Base-by-base conservation (phyloP, 257 asterid species). In the Haberlea rhodopensis region DNA sequence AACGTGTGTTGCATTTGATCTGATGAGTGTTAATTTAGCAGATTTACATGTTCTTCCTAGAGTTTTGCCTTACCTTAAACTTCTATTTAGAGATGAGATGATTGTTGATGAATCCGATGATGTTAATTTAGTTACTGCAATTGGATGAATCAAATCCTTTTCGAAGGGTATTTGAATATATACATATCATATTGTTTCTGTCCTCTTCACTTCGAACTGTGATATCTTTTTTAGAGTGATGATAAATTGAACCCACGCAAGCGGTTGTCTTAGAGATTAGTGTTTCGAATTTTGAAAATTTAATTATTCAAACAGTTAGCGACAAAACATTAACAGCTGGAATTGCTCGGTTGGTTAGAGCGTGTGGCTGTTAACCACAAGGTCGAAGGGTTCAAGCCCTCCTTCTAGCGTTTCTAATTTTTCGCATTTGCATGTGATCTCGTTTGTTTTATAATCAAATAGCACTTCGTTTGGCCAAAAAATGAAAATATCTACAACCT, bases 21-120 rank as follows among this genome's bases (percentile, higher is more conserved):
- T 94, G 96, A 90, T 94, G 95, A 94, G 99, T 56, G 85, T 94
- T 18, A 94, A 94, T 75, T 53, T 86, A 54, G 96, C 95, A 3
- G 97, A 90, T 73, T 65, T 90, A n/a, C 92, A 80, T 75, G 75
- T 83, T 34, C 84, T 94, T 24, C 99, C 99, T 0, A 81, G 64
- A 74, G 87, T 90, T 70, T 76, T 94, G 74, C 99, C 96, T 9
- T 82, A 79, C 37, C 69, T 94, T n/a, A 90, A 86, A 68, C 78
- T 94, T 43, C 70, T 94, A 31, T 94, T 90, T 63, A 85, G 77
- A 70, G 83, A 94, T 69, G 95, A 90, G 75, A 76, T 85, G 81
- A 43, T 66, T 46, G 78, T 76, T 51, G 98, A 85, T 74, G 95
- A 88, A 77, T 75, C 89, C 62, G 95, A 86, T 8, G 91, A 88